Evolutionary conservation across 306 rosid genomes (phyloP), one percentile per base, ranked within the genome.

Genomic region (Prinsepia uniflora): DNA sequence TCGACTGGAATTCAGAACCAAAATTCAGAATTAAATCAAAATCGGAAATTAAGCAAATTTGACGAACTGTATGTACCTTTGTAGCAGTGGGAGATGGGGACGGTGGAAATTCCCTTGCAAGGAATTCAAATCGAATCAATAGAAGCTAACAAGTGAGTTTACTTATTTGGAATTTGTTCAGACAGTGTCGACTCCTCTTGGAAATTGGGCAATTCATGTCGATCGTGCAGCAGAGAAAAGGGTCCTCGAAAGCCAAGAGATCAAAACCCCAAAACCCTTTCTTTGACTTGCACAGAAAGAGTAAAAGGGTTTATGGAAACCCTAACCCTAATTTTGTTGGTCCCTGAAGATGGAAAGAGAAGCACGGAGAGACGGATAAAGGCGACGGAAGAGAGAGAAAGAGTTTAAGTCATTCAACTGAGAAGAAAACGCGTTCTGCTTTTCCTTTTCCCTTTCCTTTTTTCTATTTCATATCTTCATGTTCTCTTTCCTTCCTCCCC

Each of bases 161-260:
- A 85, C 10, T 71, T 84, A 62, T 70, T 83, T 6, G 87, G 85
- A 39, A 64, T 83, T 59, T 11, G 43, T 66, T 91, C 92, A 6
- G 90, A 89, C 54, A 89, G 72, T 19, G 89, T 82, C 13, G 92
- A 85, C 74, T 87, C 95, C 15, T 84, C 90, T 63, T 75, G 90
- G n/a, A 88, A 85, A 79, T 81, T 82, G 5, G 76, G 58, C 14
- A 71, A 62, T 58, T 76, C 84, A 50, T 69, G 66, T 68, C 54
- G 68, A 4, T 72, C 86, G 61, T 72, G 83, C 67, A 74, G 57
- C 39, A 71, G 81, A 34, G 84, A 76, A 60, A 68, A 81, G 83
- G 78, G 84, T 58, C 62, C 61, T 46, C 71, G 49, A 67, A 77
- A 65, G 76, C 74, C 65, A 63, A 50, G 3, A 55, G 72, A 59